Base-by-base conservation (phyloP, 257 asterid species). In the Verbascum thapsus region DNA sequence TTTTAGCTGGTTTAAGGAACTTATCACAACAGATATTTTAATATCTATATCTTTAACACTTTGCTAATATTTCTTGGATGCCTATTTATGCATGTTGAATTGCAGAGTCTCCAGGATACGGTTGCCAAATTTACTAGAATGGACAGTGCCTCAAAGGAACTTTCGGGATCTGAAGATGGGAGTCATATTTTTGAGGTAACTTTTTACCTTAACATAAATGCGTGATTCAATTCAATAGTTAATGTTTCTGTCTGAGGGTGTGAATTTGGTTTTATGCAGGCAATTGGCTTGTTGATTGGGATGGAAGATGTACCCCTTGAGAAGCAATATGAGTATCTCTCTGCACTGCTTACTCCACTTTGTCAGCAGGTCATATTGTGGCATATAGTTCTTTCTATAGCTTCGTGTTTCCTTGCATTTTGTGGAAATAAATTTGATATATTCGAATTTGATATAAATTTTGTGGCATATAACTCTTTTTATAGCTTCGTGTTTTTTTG, bases 151-250 rank as follows among this genome's bases (percentile, higher is more conserved):
- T 72, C 81, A 18, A 80, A 82, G 42, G 84, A 74, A 41, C 70
- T 69, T 61, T 74, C 85, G 12, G 82, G 91, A 64, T 74, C 85
- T 67, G 95, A 94, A 76, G 99, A 94, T 66, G 96, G 95, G 58
- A 94, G 91, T 76, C 92, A 90, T 74, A 88, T 90, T 68, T 90
- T 90, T 81, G 98, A 94, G 96, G 99, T 90, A 70, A 47, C 37
- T 62, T 73, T 51, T 26, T 13, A 17, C 16, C 34, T 57, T 39
- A 16, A 32, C 20, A 13, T 15, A 26, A 19, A 42, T 50, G 32
- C 61, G 51, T 68, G 3, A 44, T 55, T 40, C 16, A 44, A 43
- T 45, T 47, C 44, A 50, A 55, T 11, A 37, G 58, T 68, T 44
- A 50, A 48, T 58, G n/a, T 35, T 62, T 63, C 30, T 44, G 30